A percentile compares a stretch with the other conserved stretches of the same genome.
phyloP scores from a whole-genome alignment of 2,329 filamentous ascomycete species.

The Dothiorella sarmentorum region DNA sequence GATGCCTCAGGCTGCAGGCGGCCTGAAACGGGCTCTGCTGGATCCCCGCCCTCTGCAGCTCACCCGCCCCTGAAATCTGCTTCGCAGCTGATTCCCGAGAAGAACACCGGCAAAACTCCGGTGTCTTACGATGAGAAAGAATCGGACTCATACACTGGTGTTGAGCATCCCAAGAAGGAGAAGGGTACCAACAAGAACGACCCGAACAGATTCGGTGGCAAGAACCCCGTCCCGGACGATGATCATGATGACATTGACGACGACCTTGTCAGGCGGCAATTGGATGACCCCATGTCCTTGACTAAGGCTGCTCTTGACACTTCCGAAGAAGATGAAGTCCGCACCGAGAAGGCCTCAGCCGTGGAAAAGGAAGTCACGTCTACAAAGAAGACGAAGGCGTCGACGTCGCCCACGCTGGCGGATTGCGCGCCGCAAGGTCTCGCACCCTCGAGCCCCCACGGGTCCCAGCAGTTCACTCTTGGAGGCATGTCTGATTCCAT shows the following conservation, averaged over 20 bases:
- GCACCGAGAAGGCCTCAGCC: background rate
- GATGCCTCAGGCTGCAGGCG: slow-evolving; percentile 29
- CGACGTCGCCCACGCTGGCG: slow-evolving; percentile 11
- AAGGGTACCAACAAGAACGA: background rate
- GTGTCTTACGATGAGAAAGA: background rate
- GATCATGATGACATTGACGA: background rate
- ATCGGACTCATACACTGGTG: slow-evolving; percentile 28
- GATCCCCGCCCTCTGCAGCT: background rate
- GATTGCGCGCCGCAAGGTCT: slow-evolving; percentile 24
- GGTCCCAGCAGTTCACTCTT: slow-evolving; percentile 34
- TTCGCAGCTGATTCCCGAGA: background rate
- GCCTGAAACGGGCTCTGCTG: background rate
- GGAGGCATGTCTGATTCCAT: slow-evolving; percentile 42
- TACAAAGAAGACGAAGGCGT: slow-evolving; percentile 10
- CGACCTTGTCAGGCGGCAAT: background rate
- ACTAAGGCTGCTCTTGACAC: background rate
- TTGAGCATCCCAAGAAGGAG: slow-evolving; percentile 34
- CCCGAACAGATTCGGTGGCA: slow-evolving; percentile 6
- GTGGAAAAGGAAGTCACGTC: background rate
- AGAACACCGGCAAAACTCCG: background rate
- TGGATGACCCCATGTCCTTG: slow-evolving; percentile 6
- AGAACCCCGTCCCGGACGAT: slow-evolving; percentile 16
- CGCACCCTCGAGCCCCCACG: background rate
- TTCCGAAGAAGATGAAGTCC: slow-evolving; percentile 3
- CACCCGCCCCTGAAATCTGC: background rate